phyloP scores from a whole-genome alignment of 495 filamentous ascomycete species.

The Aspergillus sclerotiicarbonarius region DNA sequence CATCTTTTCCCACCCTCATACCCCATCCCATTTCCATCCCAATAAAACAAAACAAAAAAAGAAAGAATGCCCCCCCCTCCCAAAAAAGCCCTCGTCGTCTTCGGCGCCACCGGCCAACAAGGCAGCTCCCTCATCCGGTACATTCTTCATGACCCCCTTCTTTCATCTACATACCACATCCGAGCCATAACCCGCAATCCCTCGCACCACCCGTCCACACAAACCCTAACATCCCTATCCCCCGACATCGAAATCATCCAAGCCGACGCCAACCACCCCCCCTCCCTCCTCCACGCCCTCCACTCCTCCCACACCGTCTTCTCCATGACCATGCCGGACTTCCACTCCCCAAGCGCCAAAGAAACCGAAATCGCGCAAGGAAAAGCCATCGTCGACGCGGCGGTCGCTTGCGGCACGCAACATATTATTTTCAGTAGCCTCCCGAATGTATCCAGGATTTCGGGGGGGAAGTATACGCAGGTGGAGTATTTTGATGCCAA shows the following conservation, averaged over 20 bases:
- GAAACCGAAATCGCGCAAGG: background rate
- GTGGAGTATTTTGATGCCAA: background rate
- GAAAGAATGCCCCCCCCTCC: no score
- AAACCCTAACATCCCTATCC: no score
- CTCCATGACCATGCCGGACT: background rate
- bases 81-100: conserved; percentile 46
- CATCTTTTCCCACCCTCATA: no score
- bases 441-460: background rate
- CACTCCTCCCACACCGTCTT: background rate
- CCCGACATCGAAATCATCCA: background rate
- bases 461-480: background rate
- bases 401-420: background rate
- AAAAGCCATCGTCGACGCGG: background rate
- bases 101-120: conserved; percentile 42
- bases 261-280: background rate
- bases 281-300: background rate
- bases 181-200: conserved; percentile 55
- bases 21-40: no score
- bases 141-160: conserved; percentile 44
- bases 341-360: no score
- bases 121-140: conserved; percentile 54
- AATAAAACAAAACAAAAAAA: no score
- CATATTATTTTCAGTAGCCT: background rate
- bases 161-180: conserved; percentile 47
- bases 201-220: conserved; percentile 19